A percentile compares a stretch with the other conserved stretches of the same genome.
phyloP scores from a whole-genome alignment of 192 early-diverging fungal genomes.

The Coemansia sp. region DNA sequence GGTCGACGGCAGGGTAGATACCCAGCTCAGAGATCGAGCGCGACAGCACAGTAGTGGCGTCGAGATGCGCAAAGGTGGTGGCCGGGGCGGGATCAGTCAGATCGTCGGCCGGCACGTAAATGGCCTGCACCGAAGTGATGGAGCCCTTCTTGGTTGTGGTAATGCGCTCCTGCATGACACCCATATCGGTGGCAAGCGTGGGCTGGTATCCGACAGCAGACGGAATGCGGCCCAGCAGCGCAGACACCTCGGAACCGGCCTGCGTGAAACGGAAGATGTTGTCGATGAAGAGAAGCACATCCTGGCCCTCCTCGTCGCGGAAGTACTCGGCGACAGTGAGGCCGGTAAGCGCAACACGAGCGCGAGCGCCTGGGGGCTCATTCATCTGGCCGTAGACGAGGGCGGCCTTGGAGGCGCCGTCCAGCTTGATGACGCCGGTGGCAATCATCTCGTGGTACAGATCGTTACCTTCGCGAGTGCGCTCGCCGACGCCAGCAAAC shows the following conservation, averaged over 20 bases:
- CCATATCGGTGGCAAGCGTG: conserved; percentile 98
- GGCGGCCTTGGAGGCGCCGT: conserved; percentile 92
- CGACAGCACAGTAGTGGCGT: conserved; percentile 99
- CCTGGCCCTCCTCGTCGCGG: conserved; percentile 99
- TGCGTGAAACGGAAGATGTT: conserved; percentile 99
- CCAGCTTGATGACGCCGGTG: conserved; percentile 95
- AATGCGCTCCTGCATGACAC: conserved; percentile 99
- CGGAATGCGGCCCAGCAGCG: conserved; percentile 98
- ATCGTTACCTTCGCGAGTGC: conserved; percentile 99
- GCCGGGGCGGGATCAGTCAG: conserved; percentile 99
- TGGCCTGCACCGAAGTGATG: conserved; percentile 97
- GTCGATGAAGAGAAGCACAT: conserved; percentile 99
- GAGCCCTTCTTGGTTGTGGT: conserved; percentile 99
- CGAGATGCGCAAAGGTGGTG: conserved; percentile 98
- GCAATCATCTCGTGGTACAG: conserved; percentile 99
- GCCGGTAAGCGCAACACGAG: conserved; percentile 96
- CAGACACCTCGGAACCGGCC: conserved; percentile 99
- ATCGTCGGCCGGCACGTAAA: conserved; percentile 99
- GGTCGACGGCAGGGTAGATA: conserved; percentile 99
- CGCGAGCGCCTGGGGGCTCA: conserved; percentile 98
- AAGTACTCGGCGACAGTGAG: conserved; percentile 99
- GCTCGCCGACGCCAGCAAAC: conserved; percentile 98
- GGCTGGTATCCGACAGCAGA: conserved; percentile 99
- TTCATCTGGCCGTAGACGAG: conserved; percentile 99
- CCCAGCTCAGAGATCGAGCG: conserved; percentile 98